Conservation (phyloP, 768 basidiomycete species). For the Suillus ampliporus region DNA sequence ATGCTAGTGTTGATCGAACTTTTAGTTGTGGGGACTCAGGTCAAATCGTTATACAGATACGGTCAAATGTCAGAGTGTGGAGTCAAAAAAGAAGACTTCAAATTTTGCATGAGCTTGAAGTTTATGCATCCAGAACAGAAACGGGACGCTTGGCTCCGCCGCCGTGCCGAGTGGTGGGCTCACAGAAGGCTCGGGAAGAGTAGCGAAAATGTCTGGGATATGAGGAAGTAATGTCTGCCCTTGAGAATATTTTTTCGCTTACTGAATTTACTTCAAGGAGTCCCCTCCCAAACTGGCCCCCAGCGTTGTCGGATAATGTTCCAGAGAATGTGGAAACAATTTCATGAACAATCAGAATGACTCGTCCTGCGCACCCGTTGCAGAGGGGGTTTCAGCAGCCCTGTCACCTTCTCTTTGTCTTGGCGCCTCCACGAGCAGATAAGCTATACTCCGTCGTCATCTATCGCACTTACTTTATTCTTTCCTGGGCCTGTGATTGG, state of each 20-base stretch:
- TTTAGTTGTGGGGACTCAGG: slow-evolving; percentile 77
- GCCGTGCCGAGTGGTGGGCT: slow-evolving; percentile 96
- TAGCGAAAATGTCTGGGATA: slow-evolving; percentile 95
- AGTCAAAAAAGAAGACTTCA: slow-evolving; percentile 88
- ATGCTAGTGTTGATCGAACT: slow-evolving; percentile 16
- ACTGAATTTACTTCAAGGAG: slow-evolving; percentile 10
- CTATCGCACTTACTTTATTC: not conserved
- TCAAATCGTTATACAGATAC: slow-evolving; percentile 86
- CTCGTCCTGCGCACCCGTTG: not conserved
- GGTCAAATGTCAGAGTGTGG: slow-evolving; percentile 76
- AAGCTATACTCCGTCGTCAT: not conserved
- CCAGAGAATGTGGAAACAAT: slow-evolving; percentile 30
- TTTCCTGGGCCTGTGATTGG: not conserved
- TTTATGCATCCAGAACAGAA: slow-evolving; percentile 76
- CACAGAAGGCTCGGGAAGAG: slow-evolving; percentile 72
- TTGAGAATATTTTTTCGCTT: not conserved
- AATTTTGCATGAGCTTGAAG: slow-evolving; percentile 90
- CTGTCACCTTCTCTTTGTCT: not conserved
- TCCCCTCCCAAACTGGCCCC: slow-evolving; percentile 34
- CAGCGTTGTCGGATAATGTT: slow-evolving; percentile 25
- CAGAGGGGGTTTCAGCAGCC: not conserved
- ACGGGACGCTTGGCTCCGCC: slow-evolving; percentile 82
- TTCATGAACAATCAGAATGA: slow-evolving; percentile 16
- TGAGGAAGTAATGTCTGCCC: slow-evolving; percentile 66
- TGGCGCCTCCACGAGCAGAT: not conserved